Evolutionary conservation across 345 rosid genomes (phyloP).

Genomic region (Lepidium africanum): DNA sequence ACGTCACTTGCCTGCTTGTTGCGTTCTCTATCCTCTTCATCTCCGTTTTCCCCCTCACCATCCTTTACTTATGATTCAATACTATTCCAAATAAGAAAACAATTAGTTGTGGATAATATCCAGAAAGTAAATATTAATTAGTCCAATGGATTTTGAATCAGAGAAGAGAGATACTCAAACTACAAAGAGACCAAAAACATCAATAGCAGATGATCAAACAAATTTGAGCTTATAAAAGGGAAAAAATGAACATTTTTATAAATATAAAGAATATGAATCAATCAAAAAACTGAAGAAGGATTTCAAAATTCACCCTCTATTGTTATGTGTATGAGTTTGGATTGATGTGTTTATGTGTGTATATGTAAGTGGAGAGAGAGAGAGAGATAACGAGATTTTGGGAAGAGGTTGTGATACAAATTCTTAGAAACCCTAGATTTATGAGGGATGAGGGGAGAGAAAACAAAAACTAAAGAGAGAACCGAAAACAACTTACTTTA

Average conservation of each 20-base stretch:
- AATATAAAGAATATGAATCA: slow-evolving; percentile 27
- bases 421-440: slow-evolving; percentile 46
- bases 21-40: slow-evolving; percentile 87
- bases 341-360: slow-evolving; percentile 2
- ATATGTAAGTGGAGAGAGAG: background rate
- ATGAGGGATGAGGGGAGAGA: background rate
- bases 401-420: slow-evolving; percentile 2
- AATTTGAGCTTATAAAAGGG: background rate
- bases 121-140: background rate
- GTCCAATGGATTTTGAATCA: background rate
- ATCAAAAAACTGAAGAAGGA: slow-evolving; percentile 1
- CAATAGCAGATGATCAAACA: background rate
- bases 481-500: background rate
- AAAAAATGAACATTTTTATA: background rate
- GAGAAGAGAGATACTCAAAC: background rate
- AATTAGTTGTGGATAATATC: background rate
- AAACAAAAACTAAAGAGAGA: background rate
- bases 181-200: slow-evolving; percentile 1
- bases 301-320: slow-evolving; percentile 19
- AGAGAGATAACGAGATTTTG: background rate
- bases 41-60: slow-evolving; percentile 86
- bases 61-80: slow-evolving; percentile 2
- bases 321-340: slow-evolving; percentile 2
- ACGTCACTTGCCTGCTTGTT: slow-evolving; percentile 85
- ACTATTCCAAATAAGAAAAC: background rate